phyloP scores from a whole-genome alignment of 2,329 filamentous ascomycete genomes.

The Cercospora nicotianae region DNA sequence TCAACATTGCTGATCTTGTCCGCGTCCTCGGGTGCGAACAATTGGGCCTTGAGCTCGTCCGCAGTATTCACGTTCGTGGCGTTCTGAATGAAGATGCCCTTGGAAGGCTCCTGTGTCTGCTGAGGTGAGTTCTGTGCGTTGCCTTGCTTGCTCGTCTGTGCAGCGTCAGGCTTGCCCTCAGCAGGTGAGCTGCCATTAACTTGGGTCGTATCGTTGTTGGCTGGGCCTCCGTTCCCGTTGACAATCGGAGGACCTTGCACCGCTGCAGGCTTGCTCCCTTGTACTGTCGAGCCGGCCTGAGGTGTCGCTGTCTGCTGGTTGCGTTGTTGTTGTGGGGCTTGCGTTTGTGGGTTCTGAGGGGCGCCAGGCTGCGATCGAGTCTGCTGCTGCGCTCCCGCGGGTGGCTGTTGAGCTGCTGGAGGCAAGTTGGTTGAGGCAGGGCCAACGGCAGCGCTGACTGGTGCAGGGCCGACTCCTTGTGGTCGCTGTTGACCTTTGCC shows the following conservation, averaged over 20 bases:
- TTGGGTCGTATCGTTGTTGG: conserved; percentile 40
- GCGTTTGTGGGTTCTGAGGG: conserved; percentile 33
- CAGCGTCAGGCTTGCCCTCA: conserved; percentile 47
- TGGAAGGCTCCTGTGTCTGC: conserved; percentile 49
- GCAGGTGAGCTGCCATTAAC: conserved; percentile 53
- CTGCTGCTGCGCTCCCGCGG: conserved; percentile 40
- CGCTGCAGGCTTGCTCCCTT: conserved; percentile 32
- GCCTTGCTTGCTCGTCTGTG: conserved; percentile 48
- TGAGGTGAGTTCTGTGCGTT: conserved; percentile 29
- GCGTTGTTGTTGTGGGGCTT: conserved; percentile 32
- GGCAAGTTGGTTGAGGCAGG: conserved; percentile 42
- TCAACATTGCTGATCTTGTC: conserved; percentile 68
- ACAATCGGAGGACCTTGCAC: conserved; percentile 29
- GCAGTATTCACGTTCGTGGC: conserved; percentile 63
- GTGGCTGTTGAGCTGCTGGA: conserved; percentile 43
- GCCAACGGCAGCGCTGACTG: conserved; percentile 41
- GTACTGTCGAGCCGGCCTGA: conserved; percentile 30
- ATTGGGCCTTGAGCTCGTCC: conserved; percentile 71
- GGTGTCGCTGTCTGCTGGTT: conserved; percentile 31
- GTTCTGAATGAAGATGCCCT: conserved; percentile 82
- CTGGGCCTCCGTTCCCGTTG: conserved; percentile 33
- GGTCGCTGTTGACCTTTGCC: conserved; percentile 61
- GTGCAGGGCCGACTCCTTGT: conserved; percentile 42
- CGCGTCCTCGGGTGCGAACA: conserved; percentile 81
- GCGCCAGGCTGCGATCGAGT: conserved; percentile 33